These are phyloP conservation scores for Sistotremastrum suecicum DNA, from an alignment of 768 basidiomycete genomes.

Conservation along the genomic window DNA sequence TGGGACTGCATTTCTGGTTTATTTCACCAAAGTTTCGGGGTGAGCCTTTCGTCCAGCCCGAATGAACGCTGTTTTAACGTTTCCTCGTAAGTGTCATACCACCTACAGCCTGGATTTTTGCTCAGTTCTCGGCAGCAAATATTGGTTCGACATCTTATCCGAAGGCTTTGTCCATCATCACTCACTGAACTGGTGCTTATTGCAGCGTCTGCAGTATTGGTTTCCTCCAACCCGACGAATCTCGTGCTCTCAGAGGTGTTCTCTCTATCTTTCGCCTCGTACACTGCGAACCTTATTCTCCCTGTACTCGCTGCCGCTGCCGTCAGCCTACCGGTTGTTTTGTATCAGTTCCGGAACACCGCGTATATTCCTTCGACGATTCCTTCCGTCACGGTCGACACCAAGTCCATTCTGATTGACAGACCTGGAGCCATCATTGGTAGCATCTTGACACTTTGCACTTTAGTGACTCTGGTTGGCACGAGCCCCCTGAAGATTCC, in stretches of 20 bases:
- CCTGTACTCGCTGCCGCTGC: slow-evolving; percentile 58
- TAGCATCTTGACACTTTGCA: slow-evolving; percentile 44
- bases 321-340: slow-evolving; percentile 42
- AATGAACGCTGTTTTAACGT: too few relatives aligned
- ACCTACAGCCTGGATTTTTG: slow-evolving; percentile 26
- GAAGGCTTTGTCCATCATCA: slow-evolving; percentile 9
- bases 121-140: slow-evolving; percentile 24
- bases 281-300: slow-evolving; percentile 71
- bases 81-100: slow-evolving; percentile 13
- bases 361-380: slow-evolving; percentile 40
- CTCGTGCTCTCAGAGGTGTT: slow-evolving; percentile 87
- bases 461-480: slow-evolving; percentile 61
- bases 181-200: slow-evolving; percentile 7
- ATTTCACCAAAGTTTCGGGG: slow-evolving; percentile 62
- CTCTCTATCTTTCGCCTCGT: slow-evolving; percentile 53
- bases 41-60: slow-evolving; percentile 3
- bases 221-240: slow-evolving; percentile 90
- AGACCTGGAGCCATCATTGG: slow-evolving; percentile 64
- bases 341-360: slow-evolving; percentile 40
- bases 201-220: slow-evolving; percentile 41
- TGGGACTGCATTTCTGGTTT: slow-evolving; percentile 81
- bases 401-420: slow-evolving; percentile 57
- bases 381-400: slow-evolving; percentile 19
- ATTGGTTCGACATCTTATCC: slow-evolving; percentile 6
- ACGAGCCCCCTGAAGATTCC: slow-evolving; percentile 65